These are phyloP conservation scores for Gomphus sp. DNA, from an alignment of 1,284 basidiomycete species.

Conservation along the genomic window DNA sequence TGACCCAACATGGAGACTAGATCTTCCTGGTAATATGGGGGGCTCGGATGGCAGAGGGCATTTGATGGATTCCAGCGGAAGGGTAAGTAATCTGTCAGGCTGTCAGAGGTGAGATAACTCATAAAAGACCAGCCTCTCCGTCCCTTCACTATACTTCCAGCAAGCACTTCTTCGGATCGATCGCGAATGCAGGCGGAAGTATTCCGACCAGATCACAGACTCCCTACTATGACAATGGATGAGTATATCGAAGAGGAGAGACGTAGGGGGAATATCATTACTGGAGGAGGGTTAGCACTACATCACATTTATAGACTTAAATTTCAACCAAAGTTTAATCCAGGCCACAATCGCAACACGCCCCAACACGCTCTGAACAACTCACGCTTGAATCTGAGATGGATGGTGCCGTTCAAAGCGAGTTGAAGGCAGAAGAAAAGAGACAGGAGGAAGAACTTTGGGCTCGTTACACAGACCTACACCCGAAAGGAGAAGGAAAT, in stretches of 20 bases:
- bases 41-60: slow-evolving; percentile 47
- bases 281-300: slow-evolving; percentile 69
- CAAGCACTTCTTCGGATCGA: slow-evolving; percentile 49
- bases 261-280: slow-evolving; percentile 78
- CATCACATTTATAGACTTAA: not conserved
- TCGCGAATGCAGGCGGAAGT: slow-evolving; percentile 70
- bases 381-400: slow-evolving; percentile 71
- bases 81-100: slow-evolving; percentile 36
- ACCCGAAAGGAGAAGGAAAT: slow-evolving; percentile 83
- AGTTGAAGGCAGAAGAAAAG: slow-evolving; percentile 69
- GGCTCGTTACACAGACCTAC: slow-evolving; percentile 74
- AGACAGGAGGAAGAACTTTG: slow-evolving; percentile 80
- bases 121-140: slow-evolving; percentile 52
- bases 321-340: slow-evolving; percentile 11
- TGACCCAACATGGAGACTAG: slow-evolving; percentile 72
- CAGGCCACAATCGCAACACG: slow-evolving; percentile 60
- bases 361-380: slow-evolving; percentile 69
- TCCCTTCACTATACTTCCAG: slow-evolving; percentile 88
- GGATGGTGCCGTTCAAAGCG: slow-evolving; percentile 69
- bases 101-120: not conserved
- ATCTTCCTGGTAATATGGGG: slow-evolving; percentile 32
- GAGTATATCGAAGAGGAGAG: slow-evolving; percentile 88
- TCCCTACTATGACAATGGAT: slow-evolving; percentile 96
- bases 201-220: slow-evolving; percentile 76
- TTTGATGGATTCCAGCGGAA: slow-evolving; percentile 66